Base-by-base conservation (phyloP, 257 asterid genomes). In the Buddleja alternifolia region DNA sequence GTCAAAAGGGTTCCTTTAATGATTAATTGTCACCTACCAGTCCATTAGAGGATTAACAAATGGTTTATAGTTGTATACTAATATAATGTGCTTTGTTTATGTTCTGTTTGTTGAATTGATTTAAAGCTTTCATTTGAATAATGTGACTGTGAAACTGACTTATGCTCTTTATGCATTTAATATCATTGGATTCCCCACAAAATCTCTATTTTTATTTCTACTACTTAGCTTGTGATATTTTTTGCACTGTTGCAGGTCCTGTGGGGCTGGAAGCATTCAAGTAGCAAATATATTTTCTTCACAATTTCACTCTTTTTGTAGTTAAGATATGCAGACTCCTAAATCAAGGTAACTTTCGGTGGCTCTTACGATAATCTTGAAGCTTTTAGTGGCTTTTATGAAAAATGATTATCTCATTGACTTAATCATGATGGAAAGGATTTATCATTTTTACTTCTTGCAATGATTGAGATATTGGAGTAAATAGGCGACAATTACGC, bases 271-370 rank as follows among this genome's bases (percentile, higher is more conserved):
- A 59, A 65, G 82, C 80, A 78, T 73, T 82, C 60, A 76, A 66
- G 62, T 62, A 65, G 69, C 71, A 59, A 40, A 60, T 9, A 15
- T 32, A 44, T 50, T 44, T 54, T 20, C 69, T 3, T 16, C 59
- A 29, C 19, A 50, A 57, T 68, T 67, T 46, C 25, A 65, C 36
- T 73, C 47, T 69, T 66, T 61, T 73, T 67, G 78, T 70, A 21
- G 63, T 74, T 76, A 70, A 78, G 76, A 77, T 75, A 86, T 89
- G 96, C 90, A 89, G 88, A 86, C 89, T 42, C 93, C 90, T 57
- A 89, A 83, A 72, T 73, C 90, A 75, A 86, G 93, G 93, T 84
- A 83, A 72, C 78, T 80, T 71, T 78, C 73, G 64, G 63, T 76
- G 72, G 24, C 72, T 59, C 66, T 69, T 70, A 46, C 67, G 11